Evolutionary conservation across 140 eudicot species (phyloP).

Genomic region (Cichorium intybus): DNA sequence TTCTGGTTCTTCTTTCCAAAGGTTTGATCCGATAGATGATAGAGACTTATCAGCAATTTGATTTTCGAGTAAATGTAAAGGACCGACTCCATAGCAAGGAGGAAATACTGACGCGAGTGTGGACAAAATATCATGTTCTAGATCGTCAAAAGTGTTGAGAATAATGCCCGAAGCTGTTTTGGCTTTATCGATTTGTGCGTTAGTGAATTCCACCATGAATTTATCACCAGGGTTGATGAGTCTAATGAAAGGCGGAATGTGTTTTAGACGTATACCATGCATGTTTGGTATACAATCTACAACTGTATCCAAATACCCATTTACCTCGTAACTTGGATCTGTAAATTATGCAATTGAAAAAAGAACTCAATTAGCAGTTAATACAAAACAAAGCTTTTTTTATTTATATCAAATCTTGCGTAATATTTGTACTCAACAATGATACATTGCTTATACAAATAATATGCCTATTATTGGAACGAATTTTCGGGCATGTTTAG

Average conservation of each 20-base stretch:
- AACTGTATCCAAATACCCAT: slow-evolving; percentile 39
- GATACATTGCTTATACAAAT: background rate
- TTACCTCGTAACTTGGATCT: slow-evolving; percentile 31
- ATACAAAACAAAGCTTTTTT: background rate
- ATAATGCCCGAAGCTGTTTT: slow-evolving; percentile 34
- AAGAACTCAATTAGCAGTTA: background rate
- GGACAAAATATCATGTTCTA: slow-evolving; percentile 28
- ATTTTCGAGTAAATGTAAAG: slow-evolving; percentile 34
- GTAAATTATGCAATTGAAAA: background rate
- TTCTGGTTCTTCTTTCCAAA: slow-evolving; percentile 43
- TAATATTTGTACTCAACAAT: background rate
- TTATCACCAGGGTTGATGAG: slow-evolving; percentile 30
- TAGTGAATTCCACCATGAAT: slow-evolving; percentile 26
- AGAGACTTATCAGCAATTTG: slow-evolving; percentile 6
- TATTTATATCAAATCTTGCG: background rate
- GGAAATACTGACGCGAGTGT: slow-evolving; percentile 34
- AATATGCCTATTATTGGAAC: too few relatives aligned
- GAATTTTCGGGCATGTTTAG: too few relatives aligned
- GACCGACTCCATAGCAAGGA: slow-evolving; percentile 37
- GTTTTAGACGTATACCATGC: slow-evolving; percentile 35
- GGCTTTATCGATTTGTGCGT: slow-evolving; percentile 19
- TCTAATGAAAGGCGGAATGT: slow-evolving; percentile 39
- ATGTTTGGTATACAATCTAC: slow-evolving; percentile 45
- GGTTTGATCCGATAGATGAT: slow-evolving; percentile 26
- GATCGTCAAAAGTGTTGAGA: slow-evolving; percentile 39